Percentiles rank a stretch among this genome's conserved stretches.
Evolutionary conservation across 176 grass and related monocot genomes (phyloP).

Genomic region (Oryza coarctata): DNA sequence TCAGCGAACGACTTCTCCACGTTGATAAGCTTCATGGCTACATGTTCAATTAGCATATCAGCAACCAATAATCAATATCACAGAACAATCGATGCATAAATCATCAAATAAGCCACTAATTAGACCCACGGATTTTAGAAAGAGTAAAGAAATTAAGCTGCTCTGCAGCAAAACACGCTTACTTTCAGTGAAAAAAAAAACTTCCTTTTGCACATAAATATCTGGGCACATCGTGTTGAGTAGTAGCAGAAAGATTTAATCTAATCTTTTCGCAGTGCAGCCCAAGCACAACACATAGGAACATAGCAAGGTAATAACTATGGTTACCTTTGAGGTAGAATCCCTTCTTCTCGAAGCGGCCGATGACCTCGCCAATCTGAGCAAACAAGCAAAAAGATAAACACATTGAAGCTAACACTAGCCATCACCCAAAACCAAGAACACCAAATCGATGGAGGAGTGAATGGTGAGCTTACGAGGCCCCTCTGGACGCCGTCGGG

Average conservation of each 20-base stretch:
- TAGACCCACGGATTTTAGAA: background rate
- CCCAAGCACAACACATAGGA: background rate
- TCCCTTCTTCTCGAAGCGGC: conserved; percentile 97
- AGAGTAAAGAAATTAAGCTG: background rate
- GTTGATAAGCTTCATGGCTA: conserved; percentile 80
- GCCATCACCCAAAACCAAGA: background rate
- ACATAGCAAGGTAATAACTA: background rate
- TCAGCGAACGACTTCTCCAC: conserved; percentile 90
- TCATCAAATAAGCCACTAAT: background rate
- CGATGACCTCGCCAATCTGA: conserved; percentile 89
- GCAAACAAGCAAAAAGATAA: background rate
- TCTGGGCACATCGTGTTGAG: too few relatives aligned
- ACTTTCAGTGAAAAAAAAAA: background rate
- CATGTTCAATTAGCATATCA: conserved; percentile 1
- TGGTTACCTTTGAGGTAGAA: conserved; percentile 87
- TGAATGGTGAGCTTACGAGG: conserved; percentile 33
- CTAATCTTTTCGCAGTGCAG: background rate
- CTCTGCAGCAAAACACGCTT: background rate
- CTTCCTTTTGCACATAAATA: background rate
- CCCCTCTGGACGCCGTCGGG: conserved; percentile 77
- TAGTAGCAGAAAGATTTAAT: background rate
- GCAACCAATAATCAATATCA: background rate
- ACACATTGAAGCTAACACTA: background rate
- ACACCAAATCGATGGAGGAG: background rate
- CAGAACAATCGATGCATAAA: background rate